Conservation (phyloP, 371 early-diverging fungal genomes). For the Syncephalastrum contaminatum region DNA sequence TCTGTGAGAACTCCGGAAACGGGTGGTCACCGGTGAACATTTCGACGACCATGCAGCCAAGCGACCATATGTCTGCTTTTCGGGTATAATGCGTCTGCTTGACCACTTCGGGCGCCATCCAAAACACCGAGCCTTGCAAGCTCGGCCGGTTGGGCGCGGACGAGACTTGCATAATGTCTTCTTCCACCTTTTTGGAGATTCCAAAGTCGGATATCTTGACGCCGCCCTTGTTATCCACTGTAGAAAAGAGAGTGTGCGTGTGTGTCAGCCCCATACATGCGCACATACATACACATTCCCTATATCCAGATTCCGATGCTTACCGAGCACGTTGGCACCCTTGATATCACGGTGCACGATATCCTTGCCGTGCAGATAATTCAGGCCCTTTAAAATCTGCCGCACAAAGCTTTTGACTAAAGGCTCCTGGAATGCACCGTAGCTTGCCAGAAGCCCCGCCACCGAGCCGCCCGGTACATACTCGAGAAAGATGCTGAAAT, state of each 20-base stretch:
- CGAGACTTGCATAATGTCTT: conserved; percentile 38
- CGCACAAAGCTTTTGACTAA: conserved; percentile 82
- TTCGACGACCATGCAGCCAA: conserved; percentile 94
- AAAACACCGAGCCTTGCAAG: conserved; percentile 85
- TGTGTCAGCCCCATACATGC: neutral
- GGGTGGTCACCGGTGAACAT: conserved; percentile 96
- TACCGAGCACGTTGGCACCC: conserved; percentile 88
- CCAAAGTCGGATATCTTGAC: conserved; percentile 99
- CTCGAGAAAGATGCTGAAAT: conserved; percentile 95
- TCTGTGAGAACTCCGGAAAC: conserved; percentile 88
- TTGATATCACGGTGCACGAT: conserved; percentile 99
- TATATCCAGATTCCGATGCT: too few relatives aligned
- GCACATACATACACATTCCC: neutral
- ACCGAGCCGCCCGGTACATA: conserved; percentile 98
- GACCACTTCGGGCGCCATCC: conserved; percentile 96
- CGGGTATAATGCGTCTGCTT: conserved; percentile 76
- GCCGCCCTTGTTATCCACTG: conserved; percentile 85
- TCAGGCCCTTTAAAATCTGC: conserved; percentile 92
- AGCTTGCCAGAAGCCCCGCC: conserved; percentile 77
- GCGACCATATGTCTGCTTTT: conserved; percentile 86
- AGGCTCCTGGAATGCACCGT: conserved; percentile 85
- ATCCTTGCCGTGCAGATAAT: conserved; percentile 91
- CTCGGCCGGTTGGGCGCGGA: conserved; percentile 64
- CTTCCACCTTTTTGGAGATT: conserved; percentile 92
- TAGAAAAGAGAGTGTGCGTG: neutral